These are phyloP conservation scores for Cylindrodendrum hubeiense DNA, from an alignment of 2,329 filamentous ascomycete species.

Conservation along the genomic window DNA sequence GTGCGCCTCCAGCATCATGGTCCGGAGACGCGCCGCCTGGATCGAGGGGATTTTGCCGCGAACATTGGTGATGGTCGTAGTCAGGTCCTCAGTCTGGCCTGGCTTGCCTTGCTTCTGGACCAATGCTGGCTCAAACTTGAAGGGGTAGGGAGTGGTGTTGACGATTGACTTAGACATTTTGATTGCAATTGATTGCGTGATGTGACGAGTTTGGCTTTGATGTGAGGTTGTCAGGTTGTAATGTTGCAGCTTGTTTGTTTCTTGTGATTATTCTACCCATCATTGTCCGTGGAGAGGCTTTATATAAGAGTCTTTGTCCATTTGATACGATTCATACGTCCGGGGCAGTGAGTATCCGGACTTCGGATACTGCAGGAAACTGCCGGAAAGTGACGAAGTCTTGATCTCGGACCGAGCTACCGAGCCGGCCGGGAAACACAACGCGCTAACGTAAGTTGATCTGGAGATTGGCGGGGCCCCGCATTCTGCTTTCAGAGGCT, in stretches of 20 bases:
- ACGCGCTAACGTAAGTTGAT: background rate
- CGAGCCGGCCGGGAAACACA: background rate
- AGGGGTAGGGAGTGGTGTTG: slow-evolving; percentile 49
- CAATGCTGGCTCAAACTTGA: slow-evolving; percentile 42
- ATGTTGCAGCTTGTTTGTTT: background rate
- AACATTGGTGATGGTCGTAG: slow-evolving; percentile 26
- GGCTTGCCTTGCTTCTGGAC: slow-evolving; percentile 29
- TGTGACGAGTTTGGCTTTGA: background rate
- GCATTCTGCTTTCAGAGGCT: background rate
- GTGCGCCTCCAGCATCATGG: slow-evolving; percentile 56
- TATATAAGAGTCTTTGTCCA: background rate
- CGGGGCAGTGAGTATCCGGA: background rate
- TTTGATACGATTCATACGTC: background rate
- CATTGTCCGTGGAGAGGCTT: background rate
- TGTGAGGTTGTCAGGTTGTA: background rate
- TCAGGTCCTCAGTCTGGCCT: slow-evolving; percentile 23
- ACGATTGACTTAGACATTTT: slow-evolving; percentile 42
- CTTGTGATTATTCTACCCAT: background rate
- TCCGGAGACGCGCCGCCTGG: slow-evolving; percentile 53
- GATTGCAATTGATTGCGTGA: background rate
- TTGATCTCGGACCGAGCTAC: background rate
- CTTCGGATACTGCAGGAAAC: slow-evolving; percentile 27
- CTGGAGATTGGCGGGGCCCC: slow-evolving; percentile 22
- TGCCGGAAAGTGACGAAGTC: slow-evolving; percentile 15
- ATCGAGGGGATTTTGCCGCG: slow-evolving; percentile 49